These are phyloP conservation scores for Cornus controversa DNA, from an alignment of 148 eudicot genomes.

Conservation along the genomic window DNA sequence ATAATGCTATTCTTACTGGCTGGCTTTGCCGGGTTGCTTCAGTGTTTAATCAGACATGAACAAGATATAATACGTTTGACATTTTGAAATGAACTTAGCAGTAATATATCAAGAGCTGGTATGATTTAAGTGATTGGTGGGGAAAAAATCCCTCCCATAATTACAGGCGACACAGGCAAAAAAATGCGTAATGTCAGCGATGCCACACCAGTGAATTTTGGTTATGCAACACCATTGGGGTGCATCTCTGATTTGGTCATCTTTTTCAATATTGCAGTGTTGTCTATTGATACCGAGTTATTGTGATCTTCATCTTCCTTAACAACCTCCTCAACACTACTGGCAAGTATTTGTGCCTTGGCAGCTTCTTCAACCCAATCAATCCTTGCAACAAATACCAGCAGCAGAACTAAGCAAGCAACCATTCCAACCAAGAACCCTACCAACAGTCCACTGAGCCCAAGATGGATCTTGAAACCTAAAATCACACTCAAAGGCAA, in stretches of 20 bases:
- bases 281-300: background rate
- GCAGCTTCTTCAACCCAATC: slow-evolving; percentile 64
- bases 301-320: slow-evolving; percentile 10
- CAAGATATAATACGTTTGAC: background rate
- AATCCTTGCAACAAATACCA: slow-evolving; percentile 59
- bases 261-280: background rate
- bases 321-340: slow-evolving; percentile 6
- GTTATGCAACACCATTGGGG: background rate
- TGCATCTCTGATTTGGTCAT: no score
- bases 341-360: slow-evolving; percentile 57
- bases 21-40: background rate
- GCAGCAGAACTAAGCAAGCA: slow-evolving; percentile 49
- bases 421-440: slow-evolving; percentile 69
- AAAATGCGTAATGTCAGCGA: no score
- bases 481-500: slow-evolving; percentile 58
- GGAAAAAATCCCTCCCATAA: background rate
- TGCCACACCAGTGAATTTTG: background rate
- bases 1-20: background rate
- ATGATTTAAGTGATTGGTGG: background rate
- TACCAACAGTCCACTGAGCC: slow-evolving; percentile 57
- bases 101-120: background rate
- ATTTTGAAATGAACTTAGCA: background rate
- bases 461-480: slow-evolving; percentile 60
- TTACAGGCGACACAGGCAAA: background rate
- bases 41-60: background rate